Conservation (phyloP, 257 asterid species). For the Fraxinus quadrangulata region DNA sequence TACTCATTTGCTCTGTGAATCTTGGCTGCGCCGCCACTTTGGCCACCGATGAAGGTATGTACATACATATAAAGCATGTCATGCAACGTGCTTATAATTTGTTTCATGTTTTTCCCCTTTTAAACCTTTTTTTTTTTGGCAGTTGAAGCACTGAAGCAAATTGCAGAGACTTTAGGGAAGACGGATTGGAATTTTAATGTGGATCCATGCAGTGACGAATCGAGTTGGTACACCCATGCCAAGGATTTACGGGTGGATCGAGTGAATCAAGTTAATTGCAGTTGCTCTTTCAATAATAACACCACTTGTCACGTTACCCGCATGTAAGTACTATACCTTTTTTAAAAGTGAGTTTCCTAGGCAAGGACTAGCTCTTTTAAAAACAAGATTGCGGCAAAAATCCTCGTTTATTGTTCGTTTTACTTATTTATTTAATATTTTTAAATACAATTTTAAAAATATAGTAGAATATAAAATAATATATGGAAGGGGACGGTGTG, state of each 20-base stretch:
- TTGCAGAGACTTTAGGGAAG: slow-evolving; percentile 50
- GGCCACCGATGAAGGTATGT: background rate
- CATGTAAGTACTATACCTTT: slow-evolving; percentile 40
- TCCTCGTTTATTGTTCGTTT: too few relatives aligned
- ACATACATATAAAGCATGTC: too few relatives aligned
- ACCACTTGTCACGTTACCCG: slow-evolving; percentile 57
- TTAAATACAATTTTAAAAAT: too few relatives aligned
- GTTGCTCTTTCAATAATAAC: slow-evolving; percentile 40
- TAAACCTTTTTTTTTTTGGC: background rate
- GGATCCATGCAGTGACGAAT: slow-evolving; percentile 55
- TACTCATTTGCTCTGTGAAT: background rate
- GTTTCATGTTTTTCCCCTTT: too few relatives aligned
- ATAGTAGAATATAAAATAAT: too few relatives aligned
- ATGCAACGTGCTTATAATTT: too few relatives aligned
- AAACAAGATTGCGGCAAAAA: too few relatives aligned
- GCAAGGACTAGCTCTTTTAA: too few relatives aligned
- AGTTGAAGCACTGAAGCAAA: slow-evolving; percentile 49
- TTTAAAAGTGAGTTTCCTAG: too few relatives aligned
- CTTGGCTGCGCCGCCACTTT: background rate
- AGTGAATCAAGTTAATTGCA: slow-evolving; percentile 43
- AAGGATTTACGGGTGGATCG: background rate
- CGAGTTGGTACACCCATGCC: slow-evolving; percentile 42
- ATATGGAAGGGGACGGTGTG: too few relatives aligned
- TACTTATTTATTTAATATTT: too few relatives aligned
- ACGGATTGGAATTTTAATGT: slow-evolving; percentile 52